A percentile compares a stretch with the other conserved stretches of the same genome.
Evolutionary conservation across 371 early-diverging fungal species (phyloP).

Genomic region (Cokeromyces recurvatus): DNA sequence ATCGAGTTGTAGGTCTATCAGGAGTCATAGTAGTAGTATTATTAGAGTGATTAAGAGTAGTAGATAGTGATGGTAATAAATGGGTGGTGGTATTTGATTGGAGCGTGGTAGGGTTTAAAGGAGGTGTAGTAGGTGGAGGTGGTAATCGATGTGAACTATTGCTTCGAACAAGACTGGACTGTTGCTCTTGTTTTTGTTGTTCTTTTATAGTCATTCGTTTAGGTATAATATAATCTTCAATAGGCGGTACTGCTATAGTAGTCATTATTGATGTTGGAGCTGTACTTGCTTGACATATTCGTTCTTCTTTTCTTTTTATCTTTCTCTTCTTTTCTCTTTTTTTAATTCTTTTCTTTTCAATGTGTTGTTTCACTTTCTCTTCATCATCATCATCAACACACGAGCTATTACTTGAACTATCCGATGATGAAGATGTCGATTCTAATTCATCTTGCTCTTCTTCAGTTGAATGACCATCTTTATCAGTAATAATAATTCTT

Average conservation of each 20-base stretch:
- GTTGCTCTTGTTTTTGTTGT: not conserved
- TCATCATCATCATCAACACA: constrained; percentile 13
- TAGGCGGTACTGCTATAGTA: constrained; percentile 22
- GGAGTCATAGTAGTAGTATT: no score
- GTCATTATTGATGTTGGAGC: not conserved
- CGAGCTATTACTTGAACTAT: not conserved
- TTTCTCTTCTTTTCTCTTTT: not conserved
- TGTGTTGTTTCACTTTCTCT: constrained; percentile 10
- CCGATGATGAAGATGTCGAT: not conserved
- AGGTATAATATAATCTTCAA: constrained; percentile 37
- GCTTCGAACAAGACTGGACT: not conserved
- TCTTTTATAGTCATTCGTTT: constrained; percentile 11
- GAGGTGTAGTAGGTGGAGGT: constrained; percentile 17
- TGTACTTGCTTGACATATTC: no score
- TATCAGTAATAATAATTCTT: constrained; percentile 46
- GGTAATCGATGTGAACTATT: constrained; percentile 5
- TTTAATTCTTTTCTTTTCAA: not conserved
- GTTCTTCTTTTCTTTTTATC: no score
- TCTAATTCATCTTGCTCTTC: not conserved
- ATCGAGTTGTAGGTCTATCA: not conserved
- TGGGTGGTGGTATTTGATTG: no score
- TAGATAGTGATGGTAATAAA: constrained; percentile 19
- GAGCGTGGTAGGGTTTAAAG: constrained; percentile 1
- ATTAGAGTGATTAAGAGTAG: no score
- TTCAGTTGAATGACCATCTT: not conserved